A percentile compares a stretch with the other conserved stretches of the same genome.
These are phyloP conservation scores for Ceriops zippeliana DNA, from an alignment of 345 rosid genomes.

Conservation along the genomic window DNA sequence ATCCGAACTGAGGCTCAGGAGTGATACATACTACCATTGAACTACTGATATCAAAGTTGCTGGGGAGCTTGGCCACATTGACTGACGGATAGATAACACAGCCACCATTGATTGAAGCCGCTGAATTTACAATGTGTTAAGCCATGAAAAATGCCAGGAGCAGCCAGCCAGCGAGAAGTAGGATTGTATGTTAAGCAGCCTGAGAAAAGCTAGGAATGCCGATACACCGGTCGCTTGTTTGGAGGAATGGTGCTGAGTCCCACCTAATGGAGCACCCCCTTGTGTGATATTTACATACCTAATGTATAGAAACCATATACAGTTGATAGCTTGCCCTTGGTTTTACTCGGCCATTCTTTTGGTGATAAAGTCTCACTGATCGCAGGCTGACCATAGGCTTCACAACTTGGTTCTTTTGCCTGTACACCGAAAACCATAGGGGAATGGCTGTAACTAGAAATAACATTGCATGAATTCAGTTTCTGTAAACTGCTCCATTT, in stretches of 20 bases:
- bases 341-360: constrained; percentile 1
- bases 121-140: constrained; percentile 1
- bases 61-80: constrained; percentile 9
- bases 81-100: neutral
- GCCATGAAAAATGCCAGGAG: neutral
- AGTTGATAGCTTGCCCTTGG: constrained; percentile 14
- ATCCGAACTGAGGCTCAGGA: constrained; percentile 13
- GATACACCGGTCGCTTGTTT: neutral
- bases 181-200: neutral
- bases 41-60: neutral
- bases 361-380: constrained; percentile 15
- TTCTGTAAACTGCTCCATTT: too few species aligned
- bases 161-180: constrained; percentile 2
- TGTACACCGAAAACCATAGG: constrained; percentile 27
- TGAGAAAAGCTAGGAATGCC: constrained; percentile 3
- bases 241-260: neutral
- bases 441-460: constrained; percentile 21
- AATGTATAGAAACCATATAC: constrained; percentile 20
- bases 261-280: constrained; percentile 21
- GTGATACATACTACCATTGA: neutral
- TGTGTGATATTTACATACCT: constrained; percentile 19
- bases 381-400: neutral
- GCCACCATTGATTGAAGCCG: constrained; percentile 5
- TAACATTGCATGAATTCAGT: neutral
- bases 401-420: constrained; percentile 4